Evolutionary conservation across 1,139 yeast genomes (phyloP), one percentile per base, ranked within the genome.

Genomic region (Diutina siamensis): DNA sequence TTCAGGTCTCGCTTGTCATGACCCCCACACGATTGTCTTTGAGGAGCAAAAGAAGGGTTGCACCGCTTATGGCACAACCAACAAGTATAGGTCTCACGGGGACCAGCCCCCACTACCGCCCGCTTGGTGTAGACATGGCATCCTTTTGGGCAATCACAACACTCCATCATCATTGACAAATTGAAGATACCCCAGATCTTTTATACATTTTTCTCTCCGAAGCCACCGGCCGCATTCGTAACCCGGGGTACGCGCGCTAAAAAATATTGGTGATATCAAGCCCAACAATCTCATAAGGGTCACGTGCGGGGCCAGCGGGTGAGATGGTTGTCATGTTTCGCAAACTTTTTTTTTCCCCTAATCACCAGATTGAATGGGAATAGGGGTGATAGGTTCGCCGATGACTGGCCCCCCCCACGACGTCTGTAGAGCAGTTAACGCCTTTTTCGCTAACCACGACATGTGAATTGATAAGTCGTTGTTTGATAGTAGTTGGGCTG

Each of bases 401-500:
- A 31, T 31, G 28, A 25, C 10, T 31, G 34, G 13, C 34, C 12
- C 15, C 12, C 4, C 4, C 28, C 28, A 5, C n/a, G 28, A 35
- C 19, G 40, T 35, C 20, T 35, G 40, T 15, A 35, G 18, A 35
- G 20, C 28, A 35, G 20, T 13, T n/a, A 19, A 8, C 19, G 32
- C 42, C 42, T 25, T 38, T 38, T 38, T 38, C 42, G 42, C 42
- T 38, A 38, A 38, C 42, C 31, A 38, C 42, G 42, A 38, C 18
- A 18, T n/a, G 42, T 20, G 21, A 15, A n/a, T 35, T 20, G 42
- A 38, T 38, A 38, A 20, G 42, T 38, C 42, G 42, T 38, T 17
- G 42, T 38, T 38, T 38, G 42, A 38, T 38, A 38, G 42, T 38
- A 38, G 42, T 38, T 22, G 42, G 42, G 42, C 42, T 15, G n/a